phyloP scores from a whole-genome alignment of 2,329 filamentous ascomycete genomes.

The Xenoacremonium recifei region DNA sequence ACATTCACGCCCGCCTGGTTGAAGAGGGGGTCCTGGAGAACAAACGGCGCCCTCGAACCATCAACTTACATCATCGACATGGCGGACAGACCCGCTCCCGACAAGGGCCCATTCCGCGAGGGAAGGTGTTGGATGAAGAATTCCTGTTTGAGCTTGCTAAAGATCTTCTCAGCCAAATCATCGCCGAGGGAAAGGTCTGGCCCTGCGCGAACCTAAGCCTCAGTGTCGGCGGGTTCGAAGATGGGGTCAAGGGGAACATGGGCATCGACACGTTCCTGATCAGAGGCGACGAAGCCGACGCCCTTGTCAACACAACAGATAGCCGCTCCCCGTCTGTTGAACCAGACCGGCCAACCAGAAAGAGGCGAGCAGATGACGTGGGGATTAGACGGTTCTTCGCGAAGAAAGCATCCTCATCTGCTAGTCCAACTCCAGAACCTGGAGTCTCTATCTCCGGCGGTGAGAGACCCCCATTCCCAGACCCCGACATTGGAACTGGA shows the following conservation, averaged over 20 bases:
- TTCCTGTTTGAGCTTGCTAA: constrained; percentile 74
- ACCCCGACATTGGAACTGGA: not conserved
- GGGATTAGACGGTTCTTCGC: constrained; percentile 60
- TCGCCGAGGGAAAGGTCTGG: constrained; percentile 78
- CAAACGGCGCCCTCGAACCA: constrained; percentile 79
- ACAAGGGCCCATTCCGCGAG: constrained; percentile 72
- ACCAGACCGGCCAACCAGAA: constrained; percentile 28
- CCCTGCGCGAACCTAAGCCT: constrained; percentile 89
- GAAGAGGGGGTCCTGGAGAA: constrained; percentile 90
- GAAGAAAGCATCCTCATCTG: constrained; percentile 36
- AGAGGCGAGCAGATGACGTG: constrained; percentile 37
- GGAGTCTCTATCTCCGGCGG: constrained; percentile 18
- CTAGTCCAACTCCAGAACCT: constrained; percentile 29
- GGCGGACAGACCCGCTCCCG: constrained; percentile 72
- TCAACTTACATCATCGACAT: constrained; percentile 80
- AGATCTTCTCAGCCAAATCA: constrained; percentile 72
- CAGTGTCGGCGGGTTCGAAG: constrained; percentile 89
- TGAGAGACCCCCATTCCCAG: not conserved
- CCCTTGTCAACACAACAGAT: constrained; percentile 21
- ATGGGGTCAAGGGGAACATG: constrained; percentile 78
- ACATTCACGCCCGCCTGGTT: constrained; percentile 85
- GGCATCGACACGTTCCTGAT: constrained; percentile 86
- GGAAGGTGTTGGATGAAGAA: constrained; percentile 69
- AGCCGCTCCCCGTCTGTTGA: constrained; percentile 16
- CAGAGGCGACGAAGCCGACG: constrained; percentile 64